These are phyloP conservation scores for Gastrodia elata DNA, from an alignment of 106 monocot species.

Conservation along the genomic window DNA sequence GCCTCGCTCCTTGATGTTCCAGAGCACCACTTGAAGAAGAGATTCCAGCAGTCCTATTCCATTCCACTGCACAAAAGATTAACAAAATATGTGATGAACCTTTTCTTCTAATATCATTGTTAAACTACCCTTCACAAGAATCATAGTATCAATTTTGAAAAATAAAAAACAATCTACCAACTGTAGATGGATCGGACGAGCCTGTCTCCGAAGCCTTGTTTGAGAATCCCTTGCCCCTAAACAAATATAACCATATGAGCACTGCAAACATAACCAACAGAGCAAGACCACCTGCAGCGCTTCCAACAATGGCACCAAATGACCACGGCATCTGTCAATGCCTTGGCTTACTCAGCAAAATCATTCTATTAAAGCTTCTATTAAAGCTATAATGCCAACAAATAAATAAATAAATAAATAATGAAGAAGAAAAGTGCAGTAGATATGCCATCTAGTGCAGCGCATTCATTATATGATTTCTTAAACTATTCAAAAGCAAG, in stretches of 20 bases:
- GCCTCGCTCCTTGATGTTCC: slow-evolving; percentile 28
- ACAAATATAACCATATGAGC: slow-evolving; percentile 19
- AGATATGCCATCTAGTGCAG: not conserved
- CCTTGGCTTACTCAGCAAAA: not conserved
- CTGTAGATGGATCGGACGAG: slow-evolving; percentile 50
- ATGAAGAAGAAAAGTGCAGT: not conserved
- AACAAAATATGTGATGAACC: not conserved
- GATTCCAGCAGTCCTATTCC: slow-evolving; percentile 23
- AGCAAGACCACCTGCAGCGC: slow-evolving; percentile 22
- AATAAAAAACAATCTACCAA: slow-evolving; percentile 29
- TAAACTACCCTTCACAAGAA: not conserved
- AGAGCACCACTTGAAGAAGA: slow-evolving; percentile 13
- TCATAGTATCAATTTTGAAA: not conserved
- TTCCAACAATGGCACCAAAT: slow-evolving; percentile 37
- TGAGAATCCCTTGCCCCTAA: slow-evolving; percentile 7
- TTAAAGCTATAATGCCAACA: not conserved
- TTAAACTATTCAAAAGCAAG: no score
- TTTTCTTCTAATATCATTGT: not conserved
- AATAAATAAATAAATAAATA: not conserved
- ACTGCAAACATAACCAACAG: slow-evolving; percentile 12
- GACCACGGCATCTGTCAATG: slow-evolving; percentile 30
- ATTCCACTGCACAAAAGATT: slow-evolving; percentile 23
- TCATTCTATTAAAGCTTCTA: slow-evolving; percentile 56
- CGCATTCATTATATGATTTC: no score
- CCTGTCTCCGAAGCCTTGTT: slow-evolving; percentile 51